Percentiles rank a stretch among this genome's conserved stretches.
These are phyloP conservation scores for Polytrichum commune DNA, from an alignment of 225 moss, liverwort and hornwort species.

Conservation along the genomic window DNA sequence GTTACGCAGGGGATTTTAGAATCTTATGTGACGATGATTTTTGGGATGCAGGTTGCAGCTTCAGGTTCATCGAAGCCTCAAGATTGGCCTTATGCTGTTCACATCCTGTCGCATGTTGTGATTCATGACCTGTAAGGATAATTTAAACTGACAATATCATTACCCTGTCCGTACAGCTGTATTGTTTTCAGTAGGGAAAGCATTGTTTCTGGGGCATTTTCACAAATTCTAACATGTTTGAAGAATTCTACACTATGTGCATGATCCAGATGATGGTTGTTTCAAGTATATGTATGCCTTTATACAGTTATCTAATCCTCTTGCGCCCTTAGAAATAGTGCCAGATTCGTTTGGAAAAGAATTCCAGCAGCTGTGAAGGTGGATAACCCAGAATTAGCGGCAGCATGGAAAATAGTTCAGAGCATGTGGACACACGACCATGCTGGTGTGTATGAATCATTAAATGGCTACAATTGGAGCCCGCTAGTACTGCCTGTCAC, in stretches of 20 bases:
- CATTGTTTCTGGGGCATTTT: no score
- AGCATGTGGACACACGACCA: slow-evolving; percentile 89
- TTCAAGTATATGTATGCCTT: no score
- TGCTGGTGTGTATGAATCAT: slow-evolving; percentile 72
- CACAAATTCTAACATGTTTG: background rate
- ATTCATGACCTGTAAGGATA: slow-evolving; percentile 80
- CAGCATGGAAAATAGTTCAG: slow-evolving; percentile 91
- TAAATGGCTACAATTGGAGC: slow-evolving; percentile 81
- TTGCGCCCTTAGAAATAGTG: slow-evolving; percentile 61
- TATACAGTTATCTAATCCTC: background rate
- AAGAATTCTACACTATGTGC: no score
- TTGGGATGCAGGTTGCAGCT: slow-evolving; percentile 64
- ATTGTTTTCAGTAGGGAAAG: no score
- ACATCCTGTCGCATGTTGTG: slow-evolving; percentile 85
- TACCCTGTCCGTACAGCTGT: no score
- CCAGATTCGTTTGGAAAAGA: slow-evolving; percentile 93
- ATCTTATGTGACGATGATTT: background rate
- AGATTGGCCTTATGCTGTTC: slow-evolving; percentile 88
- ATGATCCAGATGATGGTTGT: no score
- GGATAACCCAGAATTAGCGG: slow-evolving; percentile 65
- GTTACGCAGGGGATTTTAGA: no score
- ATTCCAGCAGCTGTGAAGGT: slow-evolving; percentile 68
- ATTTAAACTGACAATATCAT: background rate
- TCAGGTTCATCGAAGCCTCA: slow-evolving; percentile 64
- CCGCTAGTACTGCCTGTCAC: slow-evolving; percentile 68